Base-by-base conservation (phyloP, 2,329 filamentous ascomycete species). In the Dactylellina drechsleri region DNA sequence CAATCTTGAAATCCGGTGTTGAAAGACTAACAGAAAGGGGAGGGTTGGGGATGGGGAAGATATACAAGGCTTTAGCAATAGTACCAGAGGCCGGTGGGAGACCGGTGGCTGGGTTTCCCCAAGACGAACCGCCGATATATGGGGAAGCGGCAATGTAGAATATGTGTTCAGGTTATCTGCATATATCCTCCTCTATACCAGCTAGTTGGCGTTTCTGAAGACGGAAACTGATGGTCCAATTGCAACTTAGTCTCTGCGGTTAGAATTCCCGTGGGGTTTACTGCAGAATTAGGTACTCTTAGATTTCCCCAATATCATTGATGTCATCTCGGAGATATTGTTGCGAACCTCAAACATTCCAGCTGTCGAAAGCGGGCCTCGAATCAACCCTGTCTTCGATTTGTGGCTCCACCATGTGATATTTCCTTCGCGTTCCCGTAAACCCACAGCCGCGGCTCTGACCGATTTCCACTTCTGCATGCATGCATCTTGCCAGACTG, bases 31-130 rank as follows among this genome's bases (percentile, higher is more conserved):
- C 97, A n/a, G 93, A 97, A 81, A 85, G 88, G 49, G 90, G 91
- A 0, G 90, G 89, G 0, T 89, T 88, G 60, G 94, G 93, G 0
- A 99, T 99, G 95, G 95, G 95, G 0, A 93, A 90, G 83, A 84
- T 97, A 20, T 99, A 99, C 82, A 97, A 98, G 83, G 93, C 89
- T 23, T 86, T 99, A 86, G 92, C 93, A 12, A 92, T 99, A 79
- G 81, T 98, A 79, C 95, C 95, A 0, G 91, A 93, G 82, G 92
- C 91, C 77, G 90, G 91, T 1, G 86, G 84, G 75, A 88, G 93
- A 79, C 86, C 90, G 72, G 94, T 94, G 1, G 93, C 97, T 65
- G 95, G 95, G 0, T 98, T 99, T 84, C 31, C 16, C 15, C 64
- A 53, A 36, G 31, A 52, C 4, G 58, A 26, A 26, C 13, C 43